Evolutionary conservation across 2,329 filamentous ascomycete species (phyloP).

Genomic region (Didymella pomorum): DNA sequence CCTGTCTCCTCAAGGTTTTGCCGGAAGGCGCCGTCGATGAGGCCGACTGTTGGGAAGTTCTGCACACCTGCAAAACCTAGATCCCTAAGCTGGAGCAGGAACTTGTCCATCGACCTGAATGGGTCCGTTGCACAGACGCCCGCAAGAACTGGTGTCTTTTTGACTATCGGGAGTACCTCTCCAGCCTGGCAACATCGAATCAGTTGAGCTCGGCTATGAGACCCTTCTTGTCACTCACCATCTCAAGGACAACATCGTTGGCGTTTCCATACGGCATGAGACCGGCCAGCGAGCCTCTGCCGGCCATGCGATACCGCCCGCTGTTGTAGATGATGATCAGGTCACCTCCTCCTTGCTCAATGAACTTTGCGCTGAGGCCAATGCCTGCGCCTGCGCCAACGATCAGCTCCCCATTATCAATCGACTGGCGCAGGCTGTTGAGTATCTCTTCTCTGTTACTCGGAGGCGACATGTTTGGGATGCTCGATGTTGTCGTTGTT

Average conservation of each 20-base stretch:
- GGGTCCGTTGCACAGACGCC: conserved; percentile 77
- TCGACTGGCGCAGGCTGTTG: conserved; percentile 59
- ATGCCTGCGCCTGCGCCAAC: conserved; percentile 75
- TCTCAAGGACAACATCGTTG: conserved; percentile 73
- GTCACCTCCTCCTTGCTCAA: conserved; percentile 73
- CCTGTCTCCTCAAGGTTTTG: conserved; percentile 74
- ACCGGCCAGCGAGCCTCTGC: conserved; percentile 72
- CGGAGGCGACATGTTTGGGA: conserved; percentile 62
- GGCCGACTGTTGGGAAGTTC: conserved; percentile 76
- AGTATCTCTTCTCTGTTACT: conserved; percentile 66
- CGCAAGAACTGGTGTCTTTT: conserved; percentile 70
- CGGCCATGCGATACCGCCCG: conserved; percentile 76
- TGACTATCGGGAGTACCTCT: conserved; percentile 72
- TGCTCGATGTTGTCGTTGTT: neutral
- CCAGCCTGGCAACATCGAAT: conserved; percentile 55
- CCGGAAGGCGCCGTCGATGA: conserved; percentile 74
- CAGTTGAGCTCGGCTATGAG: neutral
- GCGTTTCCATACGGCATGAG: conserved; percentile 76
- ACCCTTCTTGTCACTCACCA: conserved; percentile 55
- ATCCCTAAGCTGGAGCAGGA: conserved; percentile 66
- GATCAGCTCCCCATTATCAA: conserved; percentile 65
- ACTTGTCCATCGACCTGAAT: conserved; percentile 68
- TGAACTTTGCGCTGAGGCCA: conserved; percentile 74
- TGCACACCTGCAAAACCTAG: conserved; percentile 74
- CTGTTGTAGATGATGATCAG: conserved; percentile 78